Evolutionary conservation across 331 rosid genomes (phyloP), one percentile per base, ranked within the genome.

Genomic region (Saraca asoca): DNA sequence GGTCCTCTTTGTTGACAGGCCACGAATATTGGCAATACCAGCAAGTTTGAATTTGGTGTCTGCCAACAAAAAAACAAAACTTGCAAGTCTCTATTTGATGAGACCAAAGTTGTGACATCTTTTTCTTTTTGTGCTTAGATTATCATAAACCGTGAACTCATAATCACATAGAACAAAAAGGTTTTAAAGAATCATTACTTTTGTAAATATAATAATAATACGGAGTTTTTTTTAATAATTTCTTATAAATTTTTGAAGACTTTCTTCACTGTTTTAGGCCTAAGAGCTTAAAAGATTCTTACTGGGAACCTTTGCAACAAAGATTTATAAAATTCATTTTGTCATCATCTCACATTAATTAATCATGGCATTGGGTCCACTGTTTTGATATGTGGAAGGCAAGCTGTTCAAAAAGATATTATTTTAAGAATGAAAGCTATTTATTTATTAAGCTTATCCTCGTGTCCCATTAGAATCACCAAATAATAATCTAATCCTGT

Each of bases 1-100:
- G 76, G 65, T 51, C 80, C 72, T 19, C 9, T 53, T n/a, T 17
- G 11, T 29, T 60, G 52, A 46, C 75, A 8, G 49, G 51, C 42
- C 13, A 14, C 51, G 3, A 1, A 68, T 2, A 3, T 33, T 38
- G 17, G 12, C 42, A 16, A 51, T 19, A 8, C 42, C 51, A 0
- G 6, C 41, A 35, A 54, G 31, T 24, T 3, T 24, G 2, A 24
- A 24, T 24, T 24, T 24, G 31, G 31, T 24, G 31, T 3, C 31
- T 24, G 3, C 31, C 31, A 24, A 24, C 31, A 24, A 24, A 24
- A 24, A 24, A 24, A 24, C 31, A 24, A 24, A 24, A 24, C 31
- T 1, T 1, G 31, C 31, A 3, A 24, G 31, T 24, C 31, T 62
- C 71, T 59, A 56, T 74, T 55, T 59, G 59, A 53, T 15, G 41